Conservation (phyloP, 2,329 filamentous ascomycete genomes). For the Alternaria novae-zelandiae region DNA sequence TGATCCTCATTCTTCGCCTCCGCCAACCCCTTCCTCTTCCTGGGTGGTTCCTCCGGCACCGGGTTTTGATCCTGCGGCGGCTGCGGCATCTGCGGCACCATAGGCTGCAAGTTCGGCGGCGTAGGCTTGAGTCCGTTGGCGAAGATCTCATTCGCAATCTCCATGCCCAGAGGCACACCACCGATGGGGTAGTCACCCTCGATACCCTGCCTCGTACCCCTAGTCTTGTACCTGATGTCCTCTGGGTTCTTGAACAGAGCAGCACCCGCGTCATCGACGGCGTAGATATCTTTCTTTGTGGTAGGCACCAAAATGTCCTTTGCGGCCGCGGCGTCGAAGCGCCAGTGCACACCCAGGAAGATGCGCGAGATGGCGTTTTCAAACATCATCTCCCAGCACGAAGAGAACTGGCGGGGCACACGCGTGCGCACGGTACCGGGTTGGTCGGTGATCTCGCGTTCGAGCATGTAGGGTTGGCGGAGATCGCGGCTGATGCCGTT, state of each 20-base stretch:
- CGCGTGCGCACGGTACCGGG: slow-evolving; percentile 33
- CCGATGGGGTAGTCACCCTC: slow-evolving; percentile 15
- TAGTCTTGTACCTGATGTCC: slow-evolving; percentile 15
- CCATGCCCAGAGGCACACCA: slow-evolving; percentile 20
- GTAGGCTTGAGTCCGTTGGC: slow-evolving; percentile 13
- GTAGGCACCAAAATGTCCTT: slow-evolving; percentile 24
- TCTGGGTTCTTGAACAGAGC: slow-evolving; percentile 16
- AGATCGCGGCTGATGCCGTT: slow-evolving; percentile 35
- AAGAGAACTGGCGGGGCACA: slow-evolving; percentile 22
- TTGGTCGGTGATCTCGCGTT: slow-evolving; percentile 28
- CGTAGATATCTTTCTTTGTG: slow-evolving; percentile 13
- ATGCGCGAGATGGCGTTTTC: slow-evolving; percentile 37
- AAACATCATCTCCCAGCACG: slow-evolving; percentile 36
- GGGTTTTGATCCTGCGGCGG: background rate
- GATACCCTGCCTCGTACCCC: slow-evolving; percentile 12
- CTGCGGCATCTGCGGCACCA: background rate
- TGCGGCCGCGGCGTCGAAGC: slow-evolving; percentile 35
- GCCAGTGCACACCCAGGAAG: slow-evolving; percentile 38
- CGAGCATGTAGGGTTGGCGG: slow-evolving; percentile 29
- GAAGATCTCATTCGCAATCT: slow-evolving; percentile 21
- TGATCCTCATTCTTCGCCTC: background rate
- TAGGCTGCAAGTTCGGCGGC: slow-evolving; percentile 10
- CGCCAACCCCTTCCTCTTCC: background rate
- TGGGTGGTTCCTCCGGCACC: background rate
- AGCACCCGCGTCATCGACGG: slow-evolving; percentile 12